Percentiles rank a stretch among this genome's conserved stretches.
phyloP scores from a whole-genome alignment of 208 protist genomes.

The Phytomonas serpens region DNA sequence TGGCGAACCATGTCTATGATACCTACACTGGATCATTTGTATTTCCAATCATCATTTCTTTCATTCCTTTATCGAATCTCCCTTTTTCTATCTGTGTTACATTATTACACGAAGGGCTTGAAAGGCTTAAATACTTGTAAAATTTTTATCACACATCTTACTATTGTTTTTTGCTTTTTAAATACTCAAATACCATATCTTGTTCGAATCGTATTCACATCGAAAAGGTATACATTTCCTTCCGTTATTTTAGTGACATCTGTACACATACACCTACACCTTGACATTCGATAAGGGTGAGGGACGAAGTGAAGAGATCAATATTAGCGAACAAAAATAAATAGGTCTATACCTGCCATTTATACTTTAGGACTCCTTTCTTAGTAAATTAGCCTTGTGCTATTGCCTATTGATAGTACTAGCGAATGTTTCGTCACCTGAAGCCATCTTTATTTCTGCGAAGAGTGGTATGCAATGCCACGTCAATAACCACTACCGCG shows the following conservation, averaged over 20 bases:
- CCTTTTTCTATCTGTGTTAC: not conserved
- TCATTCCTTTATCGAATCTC: not conserved
- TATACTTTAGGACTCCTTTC: not conserved
- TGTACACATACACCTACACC: not conserved
- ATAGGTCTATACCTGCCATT: not conserved
- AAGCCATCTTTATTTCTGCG: constrained; percentile 1
- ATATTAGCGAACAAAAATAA: not conserved
- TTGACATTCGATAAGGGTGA: not conserved
- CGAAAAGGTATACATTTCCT: not conserved
- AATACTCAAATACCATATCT: not conserved
- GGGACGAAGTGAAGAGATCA: not conserved
- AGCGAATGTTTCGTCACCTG: not conserved
- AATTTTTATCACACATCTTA: not conserved
- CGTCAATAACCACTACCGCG: not conserved
- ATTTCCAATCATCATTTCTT: not conserved
- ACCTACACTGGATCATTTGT: not conserved
- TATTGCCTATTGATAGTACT: not conserved
- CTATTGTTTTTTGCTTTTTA: not conserved
- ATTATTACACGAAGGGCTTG: not conserved
- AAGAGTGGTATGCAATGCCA: not conserved
- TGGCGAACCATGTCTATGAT: not conserved
- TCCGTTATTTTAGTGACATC: not conserved
- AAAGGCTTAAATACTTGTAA: not conserved
- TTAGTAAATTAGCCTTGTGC: not conserved
- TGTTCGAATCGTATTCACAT: not conserved